Percentiles rank a stretch among this genome's conserved stretches.
These are phyloP conservation scores for Penicillium lividum DNA, from an alignment of 495 filamentous ascomycete genomes.

Conservation along the genomic window DNA sequence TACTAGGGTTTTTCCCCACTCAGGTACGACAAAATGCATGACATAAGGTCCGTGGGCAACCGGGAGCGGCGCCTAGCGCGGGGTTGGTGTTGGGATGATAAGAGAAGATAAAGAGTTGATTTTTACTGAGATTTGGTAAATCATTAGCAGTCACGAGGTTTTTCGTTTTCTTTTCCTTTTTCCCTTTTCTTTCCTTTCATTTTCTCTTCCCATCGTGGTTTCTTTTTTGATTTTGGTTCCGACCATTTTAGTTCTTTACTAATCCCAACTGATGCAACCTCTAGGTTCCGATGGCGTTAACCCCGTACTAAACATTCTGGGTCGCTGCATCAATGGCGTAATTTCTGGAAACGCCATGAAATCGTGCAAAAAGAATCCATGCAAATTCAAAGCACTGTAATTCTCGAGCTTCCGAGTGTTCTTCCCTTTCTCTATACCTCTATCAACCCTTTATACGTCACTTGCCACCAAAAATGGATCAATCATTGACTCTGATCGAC, in stretches of 20 bases:
- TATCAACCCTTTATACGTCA: not conserved
- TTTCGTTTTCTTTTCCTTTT: not conserved
- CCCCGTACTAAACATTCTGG: not conserved
- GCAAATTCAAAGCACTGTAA: not conserved
- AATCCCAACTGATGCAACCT: constrained; percentile 4
- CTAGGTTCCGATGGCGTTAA: not conserved
- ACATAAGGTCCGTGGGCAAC: constrained; percentile 13
- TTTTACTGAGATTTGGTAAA: constrained; percentile 26
- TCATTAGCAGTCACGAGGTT: not conserved
- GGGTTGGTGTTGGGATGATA: constrained; percentile 16
- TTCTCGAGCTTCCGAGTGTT: not conserved
- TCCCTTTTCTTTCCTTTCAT: not conserved
- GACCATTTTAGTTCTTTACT: not conserved
- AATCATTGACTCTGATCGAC: constrained; percentile 51
- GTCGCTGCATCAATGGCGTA: constrained; percentile 23
- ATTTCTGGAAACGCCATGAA: constrained; percentile 8
- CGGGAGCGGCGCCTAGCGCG: constrained; percentile 4
- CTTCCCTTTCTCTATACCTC: not conserved
- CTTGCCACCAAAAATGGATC: constrained; percentile 38
- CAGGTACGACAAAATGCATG: constrained; percentile 18
- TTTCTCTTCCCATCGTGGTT: not conserved
- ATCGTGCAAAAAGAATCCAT: not conserved
- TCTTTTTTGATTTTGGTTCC: not conserved
- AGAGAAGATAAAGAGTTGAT: constrained; percentile 12
- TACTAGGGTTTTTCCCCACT: constrained; percentile 1